phyloP scores from a whole-genome alignment of 2,329 filamentous ascomycete species.

The Tolypocladium ophioglossoides region DNA sequence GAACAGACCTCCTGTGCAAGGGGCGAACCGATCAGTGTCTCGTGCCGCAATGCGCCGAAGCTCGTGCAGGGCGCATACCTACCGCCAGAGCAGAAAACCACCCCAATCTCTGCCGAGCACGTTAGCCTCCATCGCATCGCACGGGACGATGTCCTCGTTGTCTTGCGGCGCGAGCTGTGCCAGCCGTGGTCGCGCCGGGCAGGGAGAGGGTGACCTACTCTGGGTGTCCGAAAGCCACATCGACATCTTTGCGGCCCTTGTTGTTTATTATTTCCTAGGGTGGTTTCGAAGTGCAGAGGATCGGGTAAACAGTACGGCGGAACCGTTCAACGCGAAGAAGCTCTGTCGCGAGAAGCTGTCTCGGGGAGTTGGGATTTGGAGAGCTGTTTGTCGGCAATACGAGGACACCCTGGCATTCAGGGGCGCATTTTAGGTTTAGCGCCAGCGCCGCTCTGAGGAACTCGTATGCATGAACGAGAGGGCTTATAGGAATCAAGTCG shows the following conservation, averaged over 20 bases:
- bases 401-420: slow-evolving; percentile 7
- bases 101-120: slow-evolving; percentile 69
- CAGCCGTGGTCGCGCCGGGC: neutral
- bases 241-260: slow-evolving; percentile 34
- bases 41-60: slow-evolving; percentile 10
- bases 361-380: neutral
- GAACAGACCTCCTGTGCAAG: slow-evolving; percentile 71
- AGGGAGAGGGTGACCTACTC: slow-evolving; percentile 50
- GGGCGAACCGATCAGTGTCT: neutral
- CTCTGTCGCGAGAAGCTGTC: neutral
- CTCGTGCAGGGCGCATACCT: slow-evolving; percentile 33
- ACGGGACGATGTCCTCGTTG: neutral
- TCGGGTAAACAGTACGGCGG: neutral
- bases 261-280: neutral
- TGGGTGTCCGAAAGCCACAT: slow-evolving; percentile 97
- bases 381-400: neutral
- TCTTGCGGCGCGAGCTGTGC: neutral
- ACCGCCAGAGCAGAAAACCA: slow-evolving; percentile 97
- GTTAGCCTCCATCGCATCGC: slow-evolving; percentile 17
- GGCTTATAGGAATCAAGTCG: neutral
- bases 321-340: neutral
- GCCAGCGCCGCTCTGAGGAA: slow-evolving; percentile 2
- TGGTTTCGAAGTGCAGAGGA: neutral
- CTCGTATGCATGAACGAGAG: no score
- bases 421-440: slow-evolving; percentile 5